Conservation (phyloP, 805 yeast species). For the Grigorovia yakushimaensis region DNA sequence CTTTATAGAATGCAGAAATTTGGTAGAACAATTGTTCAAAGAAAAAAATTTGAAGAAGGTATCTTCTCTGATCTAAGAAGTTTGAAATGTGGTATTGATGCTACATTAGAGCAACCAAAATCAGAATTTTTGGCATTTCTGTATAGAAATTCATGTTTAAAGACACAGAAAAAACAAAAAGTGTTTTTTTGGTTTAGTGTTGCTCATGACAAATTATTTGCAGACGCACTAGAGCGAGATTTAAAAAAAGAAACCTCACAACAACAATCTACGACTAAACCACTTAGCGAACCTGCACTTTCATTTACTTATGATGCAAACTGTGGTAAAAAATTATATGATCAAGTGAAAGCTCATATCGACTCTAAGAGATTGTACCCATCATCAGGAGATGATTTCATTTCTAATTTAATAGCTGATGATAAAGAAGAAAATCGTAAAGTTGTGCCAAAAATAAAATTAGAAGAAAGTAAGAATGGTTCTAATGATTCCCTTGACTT, state of each 20-base stretch:
- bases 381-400: not conserved
- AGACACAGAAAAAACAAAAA: slow-evolving; percentile 94
- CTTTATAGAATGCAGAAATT: slow-evolving; percentile 85
- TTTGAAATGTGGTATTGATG: slow-evolving; percentile 78
- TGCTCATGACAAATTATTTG: slow-evolving; percentile 84
- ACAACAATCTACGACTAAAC: slow-evolving; percentile 61
- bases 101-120: slow-evolving; percentile 78
- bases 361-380: not conserved
- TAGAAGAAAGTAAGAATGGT: not conserved
- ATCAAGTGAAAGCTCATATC: slow-evolving; percentile 34
- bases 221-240: slow-evolving; percentile 91
- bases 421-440: not conserved
- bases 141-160: slow-evolving; percentile 74
- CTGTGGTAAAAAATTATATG: slow-evolving; percentile 35
- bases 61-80: slow-evolving; percentile 83
- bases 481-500: not conserved
- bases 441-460: not conserved
- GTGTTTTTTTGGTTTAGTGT: slow-evolving; percentile 96
- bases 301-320: slow-evolving; percentile 58
- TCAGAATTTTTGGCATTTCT: slow-evolving; percentile 76
- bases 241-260: slow-evolving; percentile 60
- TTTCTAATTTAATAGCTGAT: not conserved
- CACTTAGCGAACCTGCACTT: slow-evolving; percentile 68
- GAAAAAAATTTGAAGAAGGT: slow-evolving; percentile 95
- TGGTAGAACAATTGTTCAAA: slow-evolving; percentile 73